These are phyloP conservation scores for Populus trichocarpa DNA, from an alignment of 441 rosid species.

Conservation along the genomic window DNA sequence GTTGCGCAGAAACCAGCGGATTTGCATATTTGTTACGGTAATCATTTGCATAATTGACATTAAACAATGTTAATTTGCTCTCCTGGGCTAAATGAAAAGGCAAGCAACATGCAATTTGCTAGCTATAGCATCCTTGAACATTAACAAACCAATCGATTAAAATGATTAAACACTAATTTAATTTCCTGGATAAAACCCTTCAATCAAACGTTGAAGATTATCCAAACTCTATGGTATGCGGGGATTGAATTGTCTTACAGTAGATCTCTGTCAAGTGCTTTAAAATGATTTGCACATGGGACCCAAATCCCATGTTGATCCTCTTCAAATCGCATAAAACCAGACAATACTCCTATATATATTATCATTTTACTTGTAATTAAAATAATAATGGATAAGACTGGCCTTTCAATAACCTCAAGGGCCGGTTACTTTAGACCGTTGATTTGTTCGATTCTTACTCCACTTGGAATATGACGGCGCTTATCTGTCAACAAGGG, in stretches of 20 bases:
- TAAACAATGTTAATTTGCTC: background rate
- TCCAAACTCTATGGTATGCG: background rate
- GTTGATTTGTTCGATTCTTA: constrained; percentile 1
- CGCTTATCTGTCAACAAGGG: constrained; percentile 7
- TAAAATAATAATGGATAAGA: background rate
- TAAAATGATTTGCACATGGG: background rate
- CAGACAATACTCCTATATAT: background rate
- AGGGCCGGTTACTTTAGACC: constrained; percentile 22
- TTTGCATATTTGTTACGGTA: too few relatives aligned
- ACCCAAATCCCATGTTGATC: background rate
- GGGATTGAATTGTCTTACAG: background rate
- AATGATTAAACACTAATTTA: too few relatives aligned
- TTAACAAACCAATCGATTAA: too few relatives aligned
- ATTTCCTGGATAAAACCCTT: background rate
- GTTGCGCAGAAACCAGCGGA: too few relatives aligned
- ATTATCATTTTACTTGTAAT: background rate
- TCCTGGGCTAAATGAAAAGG: background rate
- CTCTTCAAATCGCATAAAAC: background rate
- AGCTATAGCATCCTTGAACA: background rate
- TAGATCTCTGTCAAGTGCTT: background rate
- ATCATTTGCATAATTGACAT: background rate
- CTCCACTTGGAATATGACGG: background rate
- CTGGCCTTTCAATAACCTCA: constrained; percentile 16
- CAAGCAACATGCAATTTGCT: background rate
- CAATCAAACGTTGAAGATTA: too few relatives aligned